These are phyloP conservation scores for Conringia planisiliqua DNA, from an alignment of 345 rosid genomes.

Conservation along the genomic window DNA sequence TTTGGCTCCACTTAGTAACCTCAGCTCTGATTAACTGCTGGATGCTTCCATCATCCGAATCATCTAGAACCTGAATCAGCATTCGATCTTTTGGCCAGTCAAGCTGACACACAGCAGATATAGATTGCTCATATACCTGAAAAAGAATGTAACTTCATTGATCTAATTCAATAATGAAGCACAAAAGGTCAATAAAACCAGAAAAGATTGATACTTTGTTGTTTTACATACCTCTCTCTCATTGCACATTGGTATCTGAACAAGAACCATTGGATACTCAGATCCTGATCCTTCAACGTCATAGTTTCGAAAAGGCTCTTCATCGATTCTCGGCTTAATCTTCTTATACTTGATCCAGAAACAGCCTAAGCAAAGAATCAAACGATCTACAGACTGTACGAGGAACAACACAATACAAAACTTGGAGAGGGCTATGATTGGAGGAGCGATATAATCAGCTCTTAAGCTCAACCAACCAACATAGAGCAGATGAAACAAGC, in stretches of 20 bases:
- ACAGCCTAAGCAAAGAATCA: conserved; percentile 69
- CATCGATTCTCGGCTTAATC: conserved; percentile 53
- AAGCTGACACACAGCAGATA: conserved; percentile 73
- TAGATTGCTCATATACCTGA: conserved; percentile 80
- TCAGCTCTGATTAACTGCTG: conserved; percentile 60
- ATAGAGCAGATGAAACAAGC: conserved; percentile 57
- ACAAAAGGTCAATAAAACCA: not conserved
- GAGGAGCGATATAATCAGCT: conserved; percentile 70
- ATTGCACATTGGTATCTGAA: conserved; percentile 86
- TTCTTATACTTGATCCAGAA: conserved; percentile 68
- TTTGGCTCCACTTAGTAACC: conserved; percentile 62
- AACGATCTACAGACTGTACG: conserved; percentile 68
- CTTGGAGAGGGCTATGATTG: conserved; percentile 51
- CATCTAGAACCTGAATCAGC: conserved; percentile 73
- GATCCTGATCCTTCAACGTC: conserved; percentile 48
- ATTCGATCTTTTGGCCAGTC: conserved; percentile 73
- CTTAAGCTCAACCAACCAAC: conserved; percentile 58
- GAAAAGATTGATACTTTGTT: conserved; percentile 11
- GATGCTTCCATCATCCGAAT: conserved; percentile 67
- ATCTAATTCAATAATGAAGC: not conserved
- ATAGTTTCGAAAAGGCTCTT: conserved; percentile 44
- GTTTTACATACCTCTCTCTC: conserved; percentile 61
- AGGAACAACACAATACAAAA: conserved; percentile 71
- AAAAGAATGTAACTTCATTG: not conserved
- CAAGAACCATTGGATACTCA: conserved; percentile 77